Base-by-base conservation (phyloP, 257 asterid genomes). In the Solanum sejunctum region DNA sequence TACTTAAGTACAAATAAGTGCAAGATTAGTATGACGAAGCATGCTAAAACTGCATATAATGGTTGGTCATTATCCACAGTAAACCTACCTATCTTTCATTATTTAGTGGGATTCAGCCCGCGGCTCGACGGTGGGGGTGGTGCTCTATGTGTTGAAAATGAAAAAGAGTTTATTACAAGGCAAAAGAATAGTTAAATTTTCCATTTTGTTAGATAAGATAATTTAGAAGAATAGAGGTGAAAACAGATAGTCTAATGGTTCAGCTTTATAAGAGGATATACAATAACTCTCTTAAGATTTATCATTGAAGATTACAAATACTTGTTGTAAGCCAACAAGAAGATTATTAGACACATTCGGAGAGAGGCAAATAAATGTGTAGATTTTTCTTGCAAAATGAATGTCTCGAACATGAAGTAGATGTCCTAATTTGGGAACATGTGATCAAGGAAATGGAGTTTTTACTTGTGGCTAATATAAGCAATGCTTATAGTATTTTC, bases 81-180 rank as follows among this genome's bases (percentile, higher is more conserved):
- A 13, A 86, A 72, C 87, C 86, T 84, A 86, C n/a, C 73, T 83
- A 81, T 67, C 39, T 55, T 71, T 87, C 87, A 85, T 83, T 63
- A 13, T 78, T 88, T 83, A 88, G 85, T 84, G 86, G 78, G 49
- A 78, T 78, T 54, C 80, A 85, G 87, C 87, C 90, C 88, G 90
- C 86, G 92, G 91, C 92, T 89, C 93, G 88, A 80, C 80, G 41
- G 84, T 69, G 58, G 61, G 91, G 91, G 89, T 73, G 91, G 91
- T 87, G 93, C 89, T 91, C 91, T 84, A 88, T 91, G 94, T 85
- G 84, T 88, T 86, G 87, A 83, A 81, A 58, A n/a, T 10, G 18
- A 10, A 78, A 78, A 52, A 78, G 83, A 32, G 66, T 78, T 41
- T 5, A 78, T 18, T 6, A 20, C 26, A 72, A 69, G 72, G 69